Conservation (phyloP, 75 land plant species). For the Isoetes taiwanensis region DNA sequence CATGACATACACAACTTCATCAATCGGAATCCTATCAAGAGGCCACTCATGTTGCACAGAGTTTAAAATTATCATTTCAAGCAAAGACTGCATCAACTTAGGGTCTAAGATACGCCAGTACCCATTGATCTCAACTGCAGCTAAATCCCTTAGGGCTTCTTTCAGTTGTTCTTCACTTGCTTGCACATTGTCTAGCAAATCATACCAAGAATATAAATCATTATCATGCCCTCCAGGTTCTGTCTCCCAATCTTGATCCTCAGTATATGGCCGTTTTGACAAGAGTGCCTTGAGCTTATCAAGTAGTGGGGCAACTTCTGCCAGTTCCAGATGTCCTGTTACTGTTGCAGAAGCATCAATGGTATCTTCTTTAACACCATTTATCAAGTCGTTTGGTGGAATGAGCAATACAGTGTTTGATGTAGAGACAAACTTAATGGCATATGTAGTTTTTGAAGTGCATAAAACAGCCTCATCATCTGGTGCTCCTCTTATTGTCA, state of each 20-base stretch:
- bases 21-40: slow-evolving; percentile 31
- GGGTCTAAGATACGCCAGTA: slow-evolving; percentile 75
- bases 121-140: slow-evolving; percentile 71
- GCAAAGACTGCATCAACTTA: slow-evolving; percentile 40
- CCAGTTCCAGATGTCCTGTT: slow-evolving; percentile 66
- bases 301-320: slow-evolving; percentile 59
- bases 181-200: slow-evolving; percentile 47
- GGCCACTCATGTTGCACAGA: slow-evolving; percentile 62
- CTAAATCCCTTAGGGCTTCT: slow-evolving; percentile 39
- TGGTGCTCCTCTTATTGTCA: slow-evolving; percentile 49
- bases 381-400: slow-evolving; percentile 37
- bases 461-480: slow-evolving; percentile 91
- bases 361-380: not conserved
- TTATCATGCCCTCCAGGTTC: slow-evolving; percentile 12
- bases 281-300: slow-evolving; percentile 61
- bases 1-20: slow-evolving; percentile 36
- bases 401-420: slow-evolving; percentile 78
- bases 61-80: slow-evolving; percentile 48
- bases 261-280: slow-evolving; percentile 35
- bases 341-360: slow-evolving; percentile 48
- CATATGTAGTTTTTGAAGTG: slow-evolving; percentile 57
- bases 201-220: slow-evolving; percentile 53
- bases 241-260: slow-evolving; percentile 23
- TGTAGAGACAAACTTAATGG: slow-evolving; percentile 81
- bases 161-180: slow-evolving; percentile 73